Conservation (phyloP, 768 basidiomycete species). For the Trametes sanguinea region DNA sequence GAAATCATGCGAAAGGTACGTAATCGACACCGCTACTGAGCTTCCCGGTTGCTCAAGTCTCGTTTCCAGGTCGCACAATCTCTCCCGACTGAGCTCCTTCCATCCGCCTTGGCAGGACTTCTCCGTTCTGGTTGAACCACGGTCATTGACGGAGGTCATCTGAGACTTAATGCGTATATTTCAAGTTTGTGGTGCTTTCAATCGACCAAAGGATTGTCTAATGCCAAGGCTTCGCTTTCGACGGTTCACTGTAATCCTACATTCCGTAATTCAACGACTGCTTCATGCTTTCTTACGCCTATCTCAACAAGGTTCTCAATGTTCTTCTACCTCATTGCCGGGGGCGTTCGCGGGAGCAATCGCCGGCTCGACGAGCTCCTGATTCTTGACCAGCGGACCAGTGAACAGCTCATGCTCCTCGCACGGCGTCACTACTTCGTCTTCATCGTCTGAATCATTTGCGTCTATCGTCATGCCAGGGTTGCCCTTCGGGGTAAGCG, state of each 20-base stretch:
- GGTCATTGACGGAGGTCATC: too few relatives aligned
- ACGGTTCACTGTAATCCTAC: too few relatives aligned
- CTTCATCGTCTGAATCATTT: constrained; percentile 15
- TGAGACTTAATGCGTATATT: too few relatives aligned
- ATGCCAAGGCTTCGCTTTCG: too few relatives aligned
- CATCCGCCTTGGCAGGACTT: constrained; percentile 7
- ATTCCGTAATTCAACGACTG: too few relatives aligned
- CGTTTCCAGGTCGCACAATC: constrained; percentile 13
- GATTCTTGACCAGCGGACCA: background rate
- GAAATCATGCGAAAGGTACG: constrained; percentile 61
- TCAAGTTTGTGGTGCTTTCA: too few relatives aligned
- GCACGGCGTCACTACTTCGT: constrained; percentile 15
- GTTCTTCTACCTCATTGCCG: too few relatives aligned
- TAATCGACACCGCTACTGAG: background rate
- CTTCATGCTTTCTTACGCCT: too few relatives aligned
- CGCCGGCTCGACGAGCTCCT: background rate
- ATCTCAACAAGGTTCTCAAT: too few relatives aligned
- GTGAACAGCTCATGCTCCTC: constrained; percentile 4
- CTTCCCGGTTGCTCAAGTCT: too few relatives aligned
- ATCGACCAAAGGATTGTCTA: too few relatives aligned
- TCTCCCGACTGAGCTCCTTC: constrained; percentile 18
- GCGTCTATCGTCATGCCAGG: background rate
- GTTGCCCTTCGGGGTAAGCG: background rate
- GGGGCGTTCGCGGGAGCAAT: background rate
- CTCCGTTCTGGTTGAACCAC: background rate